phyloP scores from a whole-genome alignment of 1,284 basidiomycete species.

The Apiotrichum sp. region DNA sequence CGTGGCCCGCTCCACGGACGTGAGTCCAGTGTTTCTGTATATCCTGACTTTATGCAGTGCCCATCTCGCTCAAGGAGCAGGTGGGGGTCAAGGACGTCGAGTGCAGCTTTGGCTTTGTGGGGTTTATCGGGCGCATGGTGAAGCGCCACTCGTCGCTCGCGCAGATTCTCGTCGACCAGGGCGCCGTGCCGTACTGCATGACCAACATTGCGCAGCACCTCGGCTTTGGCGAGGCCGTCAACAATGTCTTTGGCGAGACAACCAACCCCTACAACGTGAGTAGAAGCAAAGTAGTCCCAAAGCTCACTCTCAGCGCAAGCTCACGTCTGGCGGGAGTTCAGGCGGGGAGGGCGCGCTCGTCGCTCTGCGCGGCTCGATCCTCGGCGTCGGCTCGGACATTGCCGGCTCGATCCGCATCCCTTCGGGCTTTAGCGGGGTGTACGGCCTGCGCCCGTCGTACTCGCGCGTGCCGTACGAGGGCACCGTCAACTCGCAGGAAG shows the following conservation, averaged over 20 bases:
- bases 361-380: slow-evolving; percentile 32
- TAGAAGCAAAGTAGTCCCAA: slow-evolving; percentile 1
- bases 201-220: slow-evolving; percentile 15
- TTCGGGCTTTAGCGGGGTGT: slow-evolving; percentile 10
- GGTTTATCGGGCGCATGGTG: slow-evolving; percentile 3
- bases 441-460: slow-evolving; percentile 10
- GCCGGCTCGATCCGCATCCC: slow-evolving; percentile 55
- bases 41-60: slow-evolving; percentile 24
- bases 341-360: slow-evolving; percentile 48
- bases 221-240: slow-evolving; percentile 28
- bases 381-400: slow-evolving; percentile 48
- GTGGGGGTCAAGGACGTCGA: slow-evolving; percentile 32
- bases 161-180: slow-evolving; percentile 13
- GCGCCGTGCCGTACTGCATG: slow-evolving; percentile 26
- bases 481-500: slow-evolving; percentile 54
- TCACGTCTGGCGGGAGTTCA: slow-evolving; percentile 33
- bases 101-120: slow-evolving; percentile 18
- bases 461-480: slow-evolving; percentile 14
- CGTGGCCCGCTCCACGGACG: slow-evolving; percentile 47
- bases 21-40: too few species aligned
- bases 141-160: slow-evolving; percentile 13
- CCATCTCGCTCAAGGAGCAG: slow-evolving; percentile 41
- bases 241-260: slow-evolving; percentile 28
- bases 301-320: background rate
- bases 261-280: slow-evolving; percentile 43